These are phyloP conservation scores for Dioscorea zingiberensis DNA, from an alignment of 106 monocot genomes.

Conservation along the genomic window DNA sequence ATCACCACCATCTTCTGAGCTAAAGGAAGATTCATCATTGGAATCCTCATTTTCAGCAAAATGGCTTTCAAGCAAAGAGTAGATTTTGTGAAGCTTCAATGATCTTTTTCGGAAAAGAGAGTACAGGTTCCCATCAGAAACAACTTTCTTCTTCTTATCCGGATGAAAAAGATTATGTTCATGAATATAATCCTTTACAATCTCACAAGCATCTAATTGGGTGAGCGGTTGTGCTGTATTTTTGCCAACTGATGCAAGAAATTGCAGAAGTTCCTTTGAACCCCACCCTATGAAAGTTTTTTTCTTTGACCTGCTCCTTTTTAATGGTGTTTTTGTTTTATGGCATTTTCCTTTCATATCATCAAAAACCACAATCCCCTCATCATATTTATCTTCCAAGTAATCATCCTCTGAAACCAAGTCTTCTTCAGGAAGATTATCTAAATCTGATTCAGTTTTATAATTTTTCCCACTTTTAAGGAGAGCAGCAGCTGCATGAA, in stretches of 20 bases:
- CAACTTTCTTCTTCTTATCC: conserved; percentile 48
- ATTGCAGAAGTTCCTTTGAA: conserved; percentile 52
- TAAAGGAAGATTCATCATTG: conserved; percentile 18
- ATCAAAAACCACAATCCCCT: conserved; percentile 15
- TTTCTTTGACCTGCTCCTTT: conserved; percentile 36
- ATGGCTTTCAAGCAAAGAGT: conserved; percentile 51
- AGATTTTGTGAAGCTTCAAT: conserved; percentile 44
- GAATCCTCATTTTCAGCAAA: conserved; percentile 37
- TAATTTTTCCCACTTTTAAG: conserved; percentile 32
- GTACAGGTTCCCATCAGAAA: conserved; percentile 55
- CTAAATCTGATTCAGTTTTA: conserved; percentile 19
- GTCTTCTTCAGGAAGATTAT: conserved; percentile 23
- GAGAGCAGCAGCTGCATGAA: conserved; percentile 36
- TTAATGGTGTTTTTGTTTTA: conserved; percentile 16
- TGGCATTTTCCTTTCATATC: conserved; percentile 11
- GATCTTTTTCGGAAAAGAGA: conserved; percentile 57
- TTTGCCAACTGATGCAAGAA: conserved; percentile 59
- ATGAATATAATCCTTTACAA: conserved; percentile 58
- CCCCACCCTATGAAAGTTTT: conserved; percentile 59
- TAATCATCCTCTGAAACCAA: conserved; percentile 19
- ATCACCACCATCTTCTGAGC: conserved; percentile 37
- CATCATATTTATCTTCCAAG: conserved; percentile 17
- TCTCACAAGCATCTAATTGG: conserved; percentile 46
- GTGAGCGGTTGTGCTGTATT: conserved; percentile 31
- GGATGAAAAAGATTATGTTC: conserved; percentile 55